phyloP scores from a whole-genome alignment of 1,139 yeast genomes.

The Pichia sp. region DNA sequence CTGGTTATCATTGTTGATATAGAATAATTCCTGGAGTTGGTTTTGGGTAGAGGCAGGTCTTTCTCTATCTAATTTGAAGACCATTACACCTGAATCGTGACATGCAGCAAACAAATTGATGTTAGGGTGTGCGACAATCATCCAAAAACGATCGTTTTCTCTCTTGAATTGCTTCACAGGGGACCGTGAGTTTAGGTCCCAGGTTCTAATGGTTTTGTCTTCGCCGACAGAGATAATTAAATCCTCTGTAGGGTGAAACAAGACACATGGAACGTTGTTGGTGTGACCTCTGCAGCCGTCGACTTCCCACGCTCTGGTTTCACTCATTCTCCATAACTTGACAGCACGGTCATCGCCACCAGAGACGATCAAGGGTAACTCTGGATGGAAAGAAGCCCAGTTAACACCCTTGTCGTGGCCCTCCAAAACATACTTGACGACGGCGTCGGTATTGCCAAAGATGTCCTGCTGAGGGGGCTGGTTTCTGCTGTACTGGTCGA shows the following conservation, averaged over 20 bases:
- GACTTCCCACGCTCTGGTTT: conserved; percentile 98
- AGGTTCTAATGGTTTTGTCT: conserved; percentile 94
- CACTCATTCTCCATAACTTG: conserved; percentile 97
- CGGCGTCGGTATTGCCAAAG: conserved; percentile 89
- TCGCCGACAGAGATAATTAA: conserved; percentile 90
- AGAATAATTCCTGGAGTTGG: conserved; percentile 51
- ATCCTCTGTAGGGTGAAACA: conserved; percentile 93
- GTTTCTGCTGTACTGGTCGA: conserved; percentile 52
- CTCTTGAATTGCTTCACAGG: conserved; percentile 94
- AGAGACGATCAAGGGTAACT: conserved; percentile 88
- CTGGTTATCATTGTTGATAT: conserved; percentile 80
- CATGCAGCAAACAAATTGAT: conserved; percentile 94
- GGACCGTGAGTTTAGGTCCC: conserved; percentile 94
- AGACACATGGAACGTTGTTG: conserved; percentile 81
- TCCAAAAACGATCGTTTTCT: conserved; percentile 94
- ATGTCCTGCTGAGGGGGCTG: conserved; percentile 83
- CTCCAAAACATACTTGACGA: conserved; percentile 91
- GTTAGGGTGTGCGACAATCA: conserved; percentile 80
- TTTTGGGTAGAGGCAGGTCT: conserved; percentile 82
- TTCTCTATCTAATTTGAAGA: conserved; percentile 94
- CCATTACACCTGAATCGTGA: conserved; percentile 97
- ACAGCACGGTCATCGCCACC: conserved; percentile 96
- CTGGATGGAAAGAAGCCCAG: conserved; percentile 98
- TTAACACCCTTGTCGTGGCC: conserved; percentile 99
- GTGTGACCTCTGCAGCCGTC: conserved; percentile 98